Conservation (phyloP, 2,329 filamentous ascomycete species). For the Pseudocercospora cruenta region DNA sequence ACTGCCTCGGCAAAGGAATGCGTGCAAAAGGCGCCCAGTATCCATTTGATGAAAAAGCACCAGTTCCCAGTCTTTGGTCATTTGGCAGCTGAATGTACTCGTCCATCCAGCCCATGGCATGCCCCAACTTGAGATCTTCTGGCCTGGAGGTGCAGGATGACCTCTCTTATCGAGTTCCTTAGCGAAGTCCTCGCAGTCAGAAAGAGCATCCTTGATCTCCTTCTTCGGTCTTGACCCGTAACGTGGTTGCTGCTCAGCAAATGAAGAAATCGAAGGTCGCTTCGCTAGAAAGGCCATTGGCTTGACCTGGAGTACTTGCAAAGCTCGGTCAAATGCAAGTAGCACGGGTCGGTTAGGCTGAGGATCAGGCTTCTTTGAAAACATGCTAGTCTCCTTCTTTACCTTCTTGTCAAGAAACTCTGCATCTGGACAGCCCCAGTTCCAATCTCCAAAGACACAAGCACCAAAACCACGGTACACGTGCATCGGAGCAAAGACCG, state of each 20-base stretch:
- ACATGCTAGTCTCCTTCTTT: constrained; percentile 22
- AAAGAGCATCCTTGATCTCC: constrained; percentile 19
- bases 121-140: constrained; percentile 16
- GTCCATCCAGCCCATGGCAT: constrained; percentile 23
- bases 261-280: constrained; percentile 19
- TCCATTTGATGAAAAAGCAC: constrained; percentile 23
- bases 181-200: constrained; percentile 16
- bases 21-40: constrained; percentile 24
- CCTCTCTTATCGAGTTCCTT: constrained; percentile 23
- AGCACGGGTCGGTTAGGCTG: constrained; percentile 23
- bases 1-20: constrained; percentile 21
- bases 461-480: constrained; percentile 29
- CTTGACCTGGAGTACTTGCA: constrained; percentile 27
- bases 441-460: constrained; percentile 24
- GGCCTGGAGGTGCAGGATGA: constrained; percentile 15
- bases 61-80: constrained; percentile 16
- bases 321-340: constrained; percentile 20
- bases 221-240: constrained; percentile 18
- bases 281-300: constrained; percentile 16
- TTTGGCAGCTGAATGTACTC: constrained; percentile 18
- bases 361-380: constrained; percentile 21
- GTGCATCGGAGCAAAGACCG: constrained; percentile 26
- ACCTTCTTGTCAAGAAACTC: constrained; percentile 21
- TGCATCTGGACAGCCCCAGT: constrained; percentile 25
- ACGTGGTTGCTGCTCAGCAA: constrained; percentile 19